A percentile compares a stretch with the other conserved stretches of the same genome.
phyloP scores from a whole-genome alignment of 2,329 filamentous ascomycete species.

The Raffaelea ambrosiae region DNA sequence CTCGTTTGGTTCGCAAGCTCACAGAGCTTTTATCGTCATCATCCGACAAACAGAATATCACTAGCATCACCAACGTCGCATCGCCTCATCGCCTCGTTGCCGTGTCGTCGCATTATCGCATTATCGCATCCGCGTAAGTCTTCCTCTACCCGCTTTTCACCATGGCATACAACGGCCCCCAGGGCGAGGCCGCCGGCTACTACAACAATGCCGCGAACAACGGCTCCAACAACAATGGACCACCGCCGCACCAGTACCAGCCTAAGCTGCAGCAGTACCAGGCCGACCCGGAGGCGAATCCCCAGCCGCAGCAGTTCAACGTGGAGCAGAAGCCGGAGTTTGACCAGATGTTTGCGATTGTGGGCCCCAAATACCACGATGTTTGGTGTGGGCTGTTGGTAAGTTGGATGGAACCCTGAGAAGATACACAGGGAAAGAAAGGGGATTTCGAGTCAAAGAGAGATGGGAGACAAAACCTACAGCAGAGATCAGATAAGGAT shows the following conservation, averaged over 20 bases:
- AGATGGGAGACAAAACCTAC: no score
- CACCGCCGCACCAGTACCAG: neutral
- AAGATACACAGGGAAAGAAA: no score
- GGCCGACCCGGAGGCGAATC: neutral
- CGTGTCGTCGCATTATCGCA: neutral
- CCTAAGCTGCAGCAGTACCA: neutral
- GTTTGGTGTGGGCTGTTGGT: constrained; percentile 79
- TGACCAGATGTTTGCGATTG: constrained; percentile 73
- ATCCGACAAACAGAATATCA: no score
- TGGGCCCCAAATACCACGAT: constrained; percentile 83
- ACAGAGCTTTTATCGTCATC: no score
- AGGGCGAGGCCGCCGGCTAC: constrained; percentile 1
- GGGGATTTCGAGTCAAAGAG: no score
- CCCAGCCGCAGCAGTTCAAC: constrained; percentile 15
- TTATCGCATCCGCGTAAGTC: neutral
- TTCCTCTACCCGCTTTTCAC: neutral
- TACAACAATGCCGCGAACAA: neutral
- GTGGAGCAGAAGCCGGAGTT: constrained; percentile 50
- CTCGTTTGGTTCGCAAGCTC: no score
- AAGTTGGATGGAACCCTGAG: constrained; percentile 22
- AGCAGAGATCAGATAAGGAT: no score
- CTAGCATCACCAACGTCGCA: no score
- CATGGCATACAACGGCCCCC: neutral
- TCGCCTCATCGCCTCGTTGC: no score
- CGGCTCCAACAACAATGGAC: neutral